A percentile compares a stretch with the other conserved stretches of the same genome.
Evolutionary conservation across 257 asterid genomes (phyloP).

Genomic region (Sherardia arvensis): DNA sequence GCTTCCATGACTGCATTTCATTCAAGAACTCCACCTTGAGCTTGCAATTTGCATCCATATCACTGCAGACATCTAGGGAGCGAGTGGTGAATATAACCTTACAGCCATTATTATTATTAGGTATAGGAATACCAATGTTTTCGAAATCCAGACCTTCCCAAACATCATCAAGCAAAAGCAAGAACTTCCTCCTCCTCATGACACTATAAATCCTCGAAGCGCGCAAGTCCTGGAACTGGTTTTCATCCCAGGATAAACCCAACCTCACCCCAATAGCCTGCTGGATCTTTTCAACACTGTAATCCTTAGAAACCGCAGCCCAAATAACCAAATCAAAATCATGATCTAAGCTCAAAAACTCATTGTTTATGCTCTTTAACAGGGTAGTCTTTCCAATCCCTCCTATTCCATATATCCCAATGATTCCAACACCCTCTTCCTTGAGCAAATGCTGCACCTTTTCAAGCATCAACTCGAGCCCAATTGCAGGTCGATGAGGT

Average conservation of each 20-base stretch:
- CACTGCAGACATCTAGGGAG: constrained; percentile 32
- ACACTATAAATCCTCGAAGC: constrained; percentile 30
- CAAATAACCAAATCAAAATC: constrained; percentile 38
- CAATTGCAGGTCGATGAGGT: constrained; percentile 34
- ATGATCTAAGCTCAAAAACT: constrained; percentile 20
- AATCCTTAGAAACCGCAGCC: constrained; percentile 37
- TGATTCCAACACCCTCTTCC: constrained; percentile 17
- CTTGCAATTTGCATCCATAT: constrained; percentile 35
- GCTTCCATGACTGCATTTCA: constrained; percentile 33
- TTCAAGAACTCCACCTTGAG: constrained; percentile 35
- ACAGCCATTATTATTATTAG: constrained; percentile 27
- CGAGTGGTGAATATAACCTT: constrained; percentile 39
- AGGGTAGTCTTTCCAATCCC: constrained; percentile 25
- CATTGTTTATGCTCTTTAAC: constrained; percentile 37
- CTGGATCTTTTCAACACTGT: constrained; percentile 32
- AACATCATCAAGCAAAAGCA: constrained; percentile 38
- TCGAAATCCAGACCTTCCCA: constrained; percentile 44
- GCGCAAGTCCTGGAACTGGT: constrained; percentile 27
- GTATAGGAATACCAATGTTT: constrained; percentile 35
- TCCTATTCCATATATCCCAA: constrained; percentile 19
- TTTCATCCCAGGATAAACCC: constrained; percentile 40
- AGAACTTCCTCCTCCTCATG: constrained; percentile 33
- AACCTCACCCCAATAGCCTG: constrained; percentile 38
- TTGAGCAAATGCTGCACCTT: constrained; percentile 17
- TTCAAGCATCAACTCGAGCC: constrained; percentile 28